Evolutionary conservation across 331 rosid species (phyloP).

Genomic region (Telfairia occidentalis): DNA sequence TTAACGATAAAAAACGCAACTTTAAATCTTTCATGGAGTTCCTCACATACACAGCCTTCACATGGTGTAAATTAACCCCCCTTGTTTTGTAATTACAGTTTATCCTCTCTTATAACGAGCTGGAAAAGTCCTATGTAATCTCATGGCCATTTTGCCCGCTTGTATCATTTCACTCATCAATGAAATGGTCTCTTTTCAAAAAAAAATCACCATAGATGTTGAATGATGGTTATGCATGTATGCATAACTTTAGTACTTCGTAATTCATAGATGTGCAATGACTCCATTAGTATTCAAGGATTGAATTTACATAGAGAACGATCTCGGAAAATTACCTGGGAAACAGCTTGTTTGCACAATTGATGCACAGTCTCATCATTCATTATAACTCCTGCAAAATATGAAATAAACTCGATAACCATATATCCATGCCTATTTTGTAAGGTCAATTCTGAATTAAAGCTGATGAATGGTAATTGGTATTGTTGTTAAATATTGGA

Average conservation of each 20-base stretch:
- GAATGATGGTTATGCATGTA: neutral
- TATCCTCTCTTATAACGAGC: too few species aligned
- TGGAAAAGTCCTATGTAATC: too few species aligned
- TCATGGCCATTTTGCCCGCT: too few species aligned
- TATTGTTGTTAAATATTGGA: neutral
- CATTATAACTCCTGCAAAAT: slow-evolving; percentile 75
- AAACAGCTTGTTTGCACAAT: slow-evolving; percentile 82
- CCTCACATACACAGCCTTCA: too few species aligned
- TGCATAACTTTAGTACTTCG: neutral
- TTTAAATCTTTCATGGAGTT: too few species aligned
- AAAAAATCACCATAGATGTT: slow-evolving; percentile 7
- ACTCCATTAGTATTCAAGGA: neutral
- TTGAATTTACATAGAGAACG: neutral
- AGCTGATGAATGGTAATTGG: neutral
- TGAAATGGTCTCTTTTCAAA: too few species aligned
- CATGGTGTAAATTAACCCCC: too few species aligned
- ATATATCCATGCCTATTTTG: neutral
- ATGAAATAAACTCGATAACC: slow-evolving; percentile 19
- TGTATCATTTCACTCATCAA: too few species aligned
- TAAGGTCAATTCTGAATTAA: neutral
- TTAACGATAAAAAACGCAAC: too few species aligned
- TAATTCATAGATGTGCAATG: neutral
- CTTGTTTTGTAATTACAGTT: too few species aligned
- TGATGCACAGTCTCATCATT: slow-evolving; percentile 95
- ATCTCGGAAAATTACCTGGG: slow-evolving; percentile 64